Conservation (phyloP, 805 yeast genomes). For the Yarrowia divulgata region DNA sequence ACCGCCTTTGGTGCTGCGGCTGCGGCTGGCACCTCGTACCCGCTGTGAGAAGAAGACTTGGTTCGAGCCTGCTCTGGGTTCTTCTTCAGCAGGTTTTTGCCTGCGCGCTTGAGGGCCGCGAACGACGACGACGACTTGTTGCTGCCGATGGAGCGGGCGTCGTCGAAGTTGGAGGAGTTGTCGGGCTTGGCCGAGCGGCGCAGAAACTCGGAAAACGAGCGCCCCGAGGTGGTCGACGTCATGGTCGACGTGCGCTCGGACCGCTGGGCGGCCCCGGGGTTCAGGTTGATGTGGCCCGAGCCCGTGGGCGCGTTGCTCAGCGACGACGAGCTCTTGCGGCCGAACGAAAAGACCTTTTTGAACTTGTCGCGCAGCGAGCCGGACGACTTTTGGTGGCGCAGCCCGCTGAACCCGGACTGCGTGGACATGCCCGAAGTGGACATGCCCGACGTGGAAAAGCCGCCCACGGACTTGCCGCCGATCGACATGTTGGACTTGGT, state of each 20-base stretch:
- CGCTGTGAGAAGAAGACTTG: conserved; percentile 14
- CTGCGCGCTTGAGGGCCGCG: conserved; percentile 28
- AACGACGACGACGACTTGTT: conserved; percentile 16
- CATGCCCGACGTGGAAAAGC: conserved; percentile 9
- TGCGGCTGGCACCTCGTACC: conserved; percentile 18
- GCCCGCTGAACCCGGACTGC: conserved; percentile 5
- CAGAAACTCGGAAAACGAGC: conserved; percentile 26
- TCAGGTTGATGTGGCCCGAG: conserved; percentile 13
- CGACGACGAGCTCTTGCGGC: not conserved
- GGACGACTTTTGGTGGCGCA: conserved; percentile 29
- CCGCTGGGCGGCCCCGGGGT: not conserved
- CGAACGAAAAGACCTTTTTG: conserved; percentile 30
- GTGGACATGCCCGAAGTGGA: conserved; percentile 26
- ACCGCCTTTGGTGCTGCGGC: not conserved
- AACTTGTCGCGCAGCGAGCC: conserved; percentile 20
- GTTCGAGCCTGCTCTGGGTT: conserved; percentile 17
- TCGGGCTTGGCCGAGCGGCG: conserved; percentile 31
- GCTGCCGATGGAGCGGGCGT: not conserved
- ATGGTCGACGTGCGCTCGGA: conserved; percentile 28
- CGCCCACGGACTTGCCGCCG: conserved; percentile 28
- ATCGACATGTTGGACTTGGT: conserved; percentile 35
- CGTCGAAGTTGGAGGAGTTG: conserved; percentile 33
- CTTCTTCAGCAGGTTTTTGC: conserved; percentile 30
- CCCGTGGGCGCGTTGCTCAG: conserved; percentile 10
- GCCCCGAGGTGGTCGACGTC: conserved; percentile 25